Conservation (phyloP, 306 rosid species). For the Citrullus mucosospermus region DNA sequence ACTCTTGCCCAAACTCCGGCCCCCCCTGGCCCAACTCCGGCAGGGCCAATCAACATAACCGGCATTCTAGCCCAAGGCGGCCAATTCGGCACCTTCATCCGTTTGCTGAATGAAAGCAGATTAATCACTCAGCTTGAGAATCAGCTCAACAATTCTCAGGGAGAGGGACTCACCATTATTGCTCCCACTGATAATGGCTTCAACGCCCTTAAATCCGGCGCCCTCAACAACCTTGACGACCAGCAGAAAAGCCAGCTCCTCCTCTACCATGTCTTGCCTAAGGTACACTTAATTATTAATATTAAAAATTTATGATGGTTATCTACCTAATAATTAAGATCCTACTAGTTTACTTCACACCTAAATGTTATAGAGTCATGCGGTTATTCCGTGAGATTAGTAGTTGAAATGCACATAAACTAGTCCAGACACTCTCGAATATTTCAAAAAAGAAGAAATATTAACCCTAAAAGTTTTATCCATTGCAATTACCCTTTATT, state of each 20-base stretch:
- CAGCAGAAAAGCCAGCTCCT: constrained; percentile 42
- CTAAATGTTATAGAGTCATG: no score
- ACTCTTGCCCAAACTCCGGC: constrained; percentile 25
- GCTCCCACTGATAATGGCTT: constrained; percentile 95
- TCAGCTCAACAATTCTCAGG: constrained; percentile 48
- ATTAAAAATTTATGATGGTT: no score
- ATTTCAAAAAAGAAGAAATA: no score
- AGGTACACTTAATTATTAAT: not conserved
- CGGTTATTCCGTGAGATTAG: no score
- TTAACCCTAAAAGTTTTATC: no score
- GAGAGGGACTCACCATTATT: constrained; percentile 52
- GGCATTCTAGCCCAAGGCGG: constrained; percentile 38
- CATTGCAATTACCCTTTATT: no score
- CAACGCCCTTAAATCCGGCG: constrained; percentile 42
- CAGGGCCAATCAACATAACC: constrained; percentile 44
- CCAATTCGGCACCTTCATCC: constrained; percentile 46
- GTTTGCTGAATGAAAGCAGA: constrained; percentile 42
- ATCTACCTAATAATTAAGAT: no score
- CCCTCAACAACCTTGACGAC: constrained; percentile 33
- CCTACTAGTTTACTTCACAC: no score
- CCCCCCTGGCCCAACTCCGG: not conserved
- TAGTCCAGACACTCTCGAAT: no score
- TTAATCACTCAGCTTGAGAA: constrained; percentile 29
- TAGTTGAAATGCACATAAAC: no score
- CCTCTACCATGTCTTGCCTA: constrained; percentile 46